These are phyloP conservation scores for Aspergillus cavernicola DNA, from an alignment of 495 filamentous ascomycete species.

Conservation along the genomic window DNA sequence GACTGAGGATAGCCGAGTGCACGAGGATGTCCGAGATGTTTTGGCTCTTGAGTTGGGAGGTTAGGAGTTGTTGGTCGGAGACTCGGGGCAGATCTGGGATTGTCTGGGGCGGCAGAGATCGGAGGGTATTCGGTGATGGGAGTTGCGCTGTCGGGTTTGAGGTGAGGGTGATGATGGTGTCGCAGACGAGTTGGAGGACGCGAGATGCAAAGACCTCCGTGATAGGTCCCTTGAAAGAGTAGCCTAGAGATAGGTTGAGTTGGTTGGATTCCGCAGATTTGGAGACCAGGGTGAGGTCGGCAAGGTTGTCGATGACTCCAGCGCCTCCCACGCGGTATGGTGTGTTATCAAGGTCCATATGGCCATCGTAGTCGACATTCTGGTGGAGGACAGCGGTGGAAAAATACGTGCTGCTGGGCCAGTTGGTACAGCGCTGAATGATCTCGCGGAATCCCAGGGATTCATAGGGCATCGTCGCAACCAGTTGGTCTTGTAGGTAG, in stretches of 20 bases:
- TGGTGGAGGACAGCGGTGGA: conserved; percentile 22
- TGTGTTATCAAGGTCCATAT: neutral
- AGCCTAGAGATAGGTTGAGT: neutral
- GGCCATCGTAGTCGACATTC: conserved; percentile 16
- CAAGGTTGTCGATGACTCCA: conserved; percentile 3
- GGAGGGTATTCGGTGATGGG: neutral
- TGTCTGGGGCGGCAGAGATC: conserved; percentile 1
- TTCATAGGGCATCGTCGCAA: conserved; percentile 39
- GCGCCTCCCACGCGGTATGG: neutral
- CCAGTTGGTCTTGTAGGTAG: conserved; percentile 41
- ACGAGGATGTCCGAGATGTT: conserved; percentile 6
- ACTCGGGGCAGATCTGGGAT: neutral
- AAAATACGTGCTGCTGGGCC: conserved; percentile 31
- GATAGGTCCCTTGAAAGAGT: conserved; percentile 2
- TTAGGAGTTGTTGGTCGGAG: neutral
- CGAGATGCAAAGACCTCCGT: neutral
- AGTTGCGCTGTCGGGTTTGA: conserved; percentile 1
- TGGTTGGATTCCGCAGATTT: neutral
- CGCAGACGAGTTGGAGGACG: neutral
- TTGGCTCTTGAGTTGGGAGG: neutral
- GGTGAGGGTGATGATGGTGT: neutral
- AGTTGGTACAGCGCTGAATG: conserved; percentile 39
- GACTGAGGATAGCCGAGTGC: conserved; percentile 1
- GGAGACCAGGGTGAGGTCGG: conserved; percentile 1
- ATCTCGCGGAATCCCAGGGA: conserved; percentile 43